Conservation (phyloP, 768 basidiomycete genomes). For the Russula brevipes region DNA sequence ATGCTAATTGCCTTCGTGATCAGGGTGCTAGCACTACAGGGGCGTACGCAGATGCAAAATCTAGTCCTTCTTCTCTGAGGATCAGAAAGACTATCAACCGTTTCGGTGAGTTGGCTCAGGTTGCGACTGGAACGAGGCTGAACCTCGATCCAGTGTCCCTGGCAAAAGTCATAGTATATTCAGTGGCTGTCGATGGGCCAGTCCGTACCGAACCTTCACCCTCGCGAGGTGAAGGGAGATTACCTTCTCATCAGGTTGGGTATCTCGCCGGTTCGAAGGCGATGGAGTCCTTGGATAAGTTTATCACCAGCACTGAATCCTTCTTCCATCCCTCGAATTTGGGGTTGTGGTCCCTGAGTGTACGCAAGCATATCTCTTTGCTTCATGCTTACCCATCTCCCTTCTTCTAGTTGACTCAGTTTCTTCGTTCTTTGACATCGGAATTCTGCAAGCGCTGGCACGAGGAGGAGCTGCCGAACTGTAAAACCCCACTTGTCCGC, state of each 20-base stretch:
- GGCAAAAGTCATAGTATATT: conserved; percentile 83
- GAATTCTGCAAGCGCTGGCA: conserved; percentile 78
- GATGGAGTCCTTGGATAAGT: conserved; percentile 77
- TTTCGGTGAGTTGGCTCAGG: conserved; percentile 42
- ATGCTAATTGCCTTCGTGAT: conserved; percentile 14
- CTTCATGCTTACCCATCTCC: conserved; percentile 15
- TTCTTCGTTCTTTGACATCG: conserved; percentile 63
- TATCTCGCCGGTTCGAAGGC: conserved; percentile 82
- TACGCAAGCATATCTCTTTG: conserved; percentile 32
- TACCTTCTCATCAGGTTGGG: conserved; percentile 39
- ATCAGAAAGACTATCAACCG: conserved; percentile 69
- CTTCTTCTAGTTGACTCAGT: conserved; percentile 49
- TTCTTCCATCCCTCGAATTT: conserved; percentile 96
- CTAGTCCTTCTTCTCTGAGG: conserved; percentile 50
- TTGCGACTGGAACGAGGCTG: conserved; percentile 4
- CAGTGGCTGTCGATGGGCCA: conserved; percentile 78
- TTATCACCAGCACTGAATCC: conserved; percentile 88
- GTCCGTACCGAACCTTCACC: conserved; percentile 42
- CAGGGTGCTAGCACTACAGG: conserved; percentile 63
- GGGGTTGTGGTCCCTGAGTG: conserved; percentile 71
- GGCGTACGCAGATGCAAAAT: conserved; percentile 60
- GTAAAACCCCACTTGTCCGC: conserved; percentile 72
- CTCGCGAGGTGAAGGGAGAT: conserved; percentile 27
- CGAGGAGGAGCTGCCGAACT: conserved; percentile 70
- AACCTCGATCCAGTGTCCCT: conserved; percentile 40